phyloP scores from a whole-genome alignment of 2,329 filamentous ascomycete genomes.

The Cladosporium sp. region DNA sequence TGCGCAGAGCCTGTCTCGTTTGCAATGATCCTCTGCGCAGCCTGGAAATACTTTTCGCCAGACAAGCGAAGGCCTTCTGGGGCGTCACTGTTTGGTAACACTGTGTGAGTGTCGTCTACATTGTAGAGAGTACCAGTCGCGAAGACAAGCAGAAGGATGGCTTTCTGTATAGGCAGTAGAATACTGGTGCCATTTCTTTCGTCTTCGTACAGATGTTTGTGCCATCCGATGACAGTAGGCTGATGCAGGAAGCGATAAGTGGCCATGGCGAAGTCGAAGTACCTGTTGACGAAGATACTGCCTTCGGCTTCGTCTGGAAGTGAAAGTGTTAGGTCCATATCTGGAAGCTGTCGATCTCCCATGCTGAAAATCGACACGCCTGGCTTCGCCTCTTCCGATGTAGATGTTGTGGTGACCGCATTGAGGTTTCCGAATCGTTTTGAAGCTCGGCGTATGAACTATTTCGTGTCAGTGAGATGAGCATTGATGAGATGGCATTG shows the following conservation, averaged over 20 bases:
- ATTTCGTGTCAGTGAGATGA: background rate
- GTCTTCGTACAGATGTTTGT: conserved; percentile 48
- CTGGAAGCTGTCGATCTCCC: conserved; percentile 51
- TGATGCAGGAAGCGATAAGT: conserved; percentile 49
- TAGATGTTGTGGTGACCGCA: conserved; percentile 21
- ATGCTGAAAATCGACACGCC: conserved; percentile 52
- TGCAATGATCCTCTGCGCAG: conserved; percentile 27
- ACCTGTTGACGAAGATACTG: conserved; percentile 38
- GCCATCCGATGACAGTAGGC: conserved; percentile 44
- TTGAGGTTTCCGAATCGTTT: conserved; percentile 45
- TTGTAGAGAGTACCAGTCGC: conserved; percentile 46
- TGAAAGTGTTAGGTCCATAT: conserved; percentile 46
- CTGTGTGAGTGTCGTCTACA: conserved; percentile 38
- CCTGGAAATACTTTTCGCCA: conserved; percentile 33
- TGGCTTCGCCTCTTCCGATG: conserved; percentile 34
- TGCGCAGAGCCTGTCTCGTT: conserved; percentile 29
- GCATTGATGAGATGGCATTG: background rate
- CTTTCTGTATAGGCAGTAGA: conserved; percentile 43
- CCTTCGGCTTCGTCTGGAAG: conserved; percentile 39
- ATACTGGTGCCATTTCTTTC: conserved; percentile 37
- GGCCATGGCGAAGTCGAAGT: conserved; percentile 47
- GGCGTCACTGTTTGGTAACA: conserved; percentile 19
- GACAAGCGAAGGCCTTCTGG: conserved; percentile 26
- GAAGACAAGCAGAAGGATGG: conserved; percentile 55
- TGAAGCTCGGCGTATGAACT: conserved; percentile 53